These are phyloP conservation scores for Castanopsis chinensis DNA, from an alignment of 306 rosid species.

Conservation along the genomic window DNA sequence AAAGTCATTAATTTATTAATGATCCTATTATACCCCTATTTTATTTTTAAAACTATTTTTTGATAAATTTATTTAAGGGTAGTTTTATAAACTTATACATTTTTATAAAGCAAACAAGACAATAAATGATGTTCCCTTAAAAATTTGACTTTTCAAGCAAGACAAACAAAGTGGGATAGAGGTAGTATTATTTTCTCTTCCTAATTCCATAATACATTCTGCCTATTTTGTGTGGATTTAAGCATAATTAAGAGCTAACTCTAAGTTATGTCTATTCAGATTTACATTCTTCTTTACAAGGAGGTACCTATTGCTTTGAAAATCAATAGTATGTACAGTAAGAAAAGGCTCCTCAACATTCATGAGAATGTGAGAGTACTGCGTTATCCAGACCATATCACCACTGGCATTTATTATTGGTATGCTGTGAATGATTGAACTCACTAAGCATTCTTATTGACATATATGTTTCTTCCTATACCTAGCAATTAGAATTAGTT, in stretches of 20 bases:
- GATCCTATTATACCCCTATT: too few species aligned
- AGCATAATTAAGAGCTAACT: neutral
- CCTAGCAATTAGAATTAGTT: slow-evolving; percentile 12
- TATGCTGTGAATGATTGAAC: slow-evolving; percentile 34
- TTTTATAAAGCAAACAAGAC: too few species aligned
- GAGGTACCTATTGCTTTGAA: slow-evolving; percentile 98
- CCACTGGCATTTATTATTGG: slow-evolving; percentile 94
- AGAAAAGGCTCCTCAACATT: slow-evolving; percentile 82
- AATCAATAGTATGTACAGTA: slow-evolving; percentile 95
- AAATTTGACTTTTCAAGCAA: too few species aligned
- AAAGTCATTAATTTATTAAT: too few species aligned
- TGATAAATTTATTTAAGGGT: too few species aligned
- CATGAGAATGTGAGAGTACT: slow-evolving; percentile 97
- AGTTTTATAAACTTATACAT: too few species aligned
- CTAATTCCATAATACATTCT: neutral
- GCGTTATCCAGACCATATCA: slow-evolving; percentile 96
- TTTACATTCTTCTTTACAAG: slow-evolving; percentile 94
- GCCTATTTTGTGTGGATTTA: neutral
- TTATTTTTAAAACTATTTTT: too few species aligned
- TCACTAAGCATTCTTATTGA: neutral
- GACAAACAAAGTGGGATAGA: too few species aligned
- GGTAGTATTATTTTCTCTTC: neutral
- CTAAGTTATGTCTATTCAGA: slow-evolving; percentile 40
- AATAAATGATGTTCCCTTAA: too few species aligned
- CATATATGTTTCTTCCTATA: slow-evolving; percentile 8